These are phyloP conservation scores for Curvularia sp. DNA, from an alignment of 2,329 filamentous ascomycete species.

Conservation along the genomic window DNA sequence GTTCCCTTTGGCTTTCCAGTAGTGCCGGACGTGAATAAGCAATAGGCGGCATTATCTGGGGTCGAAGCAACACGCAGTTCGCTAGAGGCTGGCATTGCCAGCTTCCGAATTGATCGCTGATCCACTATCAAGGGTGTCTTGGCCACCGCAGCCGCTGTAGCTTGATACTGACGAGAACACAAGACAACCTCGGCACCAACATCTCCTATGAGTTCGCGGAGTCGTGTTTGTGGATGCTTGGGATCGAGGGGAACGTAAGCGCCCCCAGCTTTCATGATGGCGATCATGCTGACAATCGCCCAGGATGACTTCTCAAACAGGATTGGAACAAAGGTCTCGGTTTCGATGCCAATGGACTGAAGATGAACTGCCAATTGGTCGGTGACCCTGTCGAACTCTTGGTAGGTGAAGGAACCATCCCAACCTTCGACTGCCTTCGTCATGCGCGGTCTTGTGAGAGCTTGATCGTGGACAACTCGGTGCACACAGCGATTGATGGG, in stretches of 20 bases:
- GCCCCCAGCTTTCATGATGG: slow-evolving; percentile 50
- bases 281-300: slow-evolving; percentile 46
- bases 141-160: slow-evolving; percentile 35
- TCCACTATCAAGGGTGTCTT: slow-evolving; percentile 39
- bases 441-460: slow-evolving; percentile 35
- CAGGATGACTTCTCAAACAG: slow-evolving; percentile 48
- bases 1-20: slow-evolving; percentile 64
- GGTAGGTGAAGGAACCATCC: slow-evolving; percentile 44
- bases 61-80: slow-evolving; percentile 48
- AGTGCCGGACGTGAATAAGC: slow-evolving; percentile 62
- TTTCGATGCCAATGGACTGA: slow-evolving; percentile 33
- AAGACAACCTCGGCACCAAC: slow-evolving; percentile 41
- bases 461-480: slow-evolving; percentile 42
- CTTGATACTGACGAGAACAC: slow-evolving; percentile 34
- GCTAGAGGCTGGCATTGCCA: slow-evolving; percentile 45
- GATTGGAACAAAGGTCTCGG: slow-evolving; percentile 47
- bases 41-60: slow-evolving; percentile 62
- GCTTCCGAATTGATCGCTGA: slow-evolving; percentile 52
- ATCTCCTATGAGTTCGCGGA: slow-evolving; percentile 46
- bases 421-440: slow-evolving; percentile 43
- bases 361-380: slow-evolving; percentile 38
- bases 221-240: slow-evolving; percentile 45
- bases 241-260: slow-evolving; percentile 51
- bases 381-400: slow-evolving; percentile 44
- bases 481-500: slow-evolving; percentile 41